Evolutionary conservation across 345 rosid species (phyloP).

Genomic region (Eucalyptus globulus): DNA sequence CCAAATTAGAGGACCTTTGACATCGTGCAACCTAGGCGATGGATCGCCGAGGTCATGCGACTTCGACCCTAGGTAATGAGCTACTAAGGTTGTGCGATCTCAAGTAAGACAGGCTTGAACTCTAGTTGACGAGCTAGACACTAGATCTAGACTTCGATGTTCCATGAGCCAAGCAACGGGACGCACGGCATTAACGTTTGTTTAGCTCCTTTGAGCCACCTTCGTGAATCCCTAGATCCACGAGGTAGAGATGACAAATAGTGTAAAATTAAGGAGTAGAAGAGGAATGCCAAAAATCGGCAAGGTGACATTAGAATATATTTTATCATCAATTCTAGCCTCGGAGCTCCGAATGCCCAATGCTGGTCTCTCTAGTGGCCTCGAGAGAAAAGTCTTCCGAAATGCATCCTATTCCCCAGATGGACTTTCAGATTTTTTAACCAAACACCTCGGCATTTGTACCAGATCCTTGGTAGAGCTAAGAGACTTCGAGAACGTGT

Average conservation of each 20-base stretch:
- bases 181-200: accelerated
- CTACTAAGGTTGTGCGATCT: background rate
- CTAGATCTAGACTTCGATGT: background rate
- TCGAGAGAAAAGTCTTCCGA: accelerated
- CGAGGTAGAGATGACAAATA: background rate
- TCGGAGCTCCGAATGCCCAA: background rate
- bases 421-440: background rate
- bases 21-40: accelerated
- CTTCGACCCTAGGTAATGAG: background rate
- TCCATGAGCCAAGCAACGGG: background rate
- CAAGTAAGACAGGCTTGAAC: background rate
- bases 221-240: background rate
- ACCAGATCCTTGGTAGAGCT: background rate
- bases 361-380: background rate
- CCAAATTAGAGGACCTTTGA: background rate
- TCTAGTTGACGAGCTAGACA: background rate
- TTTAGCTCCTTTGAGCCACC: background rate
- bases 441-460: background rate
- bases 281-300: background rate
- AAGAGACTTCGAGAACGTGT: background rate
- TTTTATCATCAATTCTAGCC: background rate
- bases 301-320: background rate
- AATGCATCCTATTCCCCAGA: background rate
- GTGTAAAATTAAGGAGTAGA: background rate
- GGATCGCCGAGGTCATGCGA: accelerated